Conservation (phyloP, 768 basidiomycete species). For the Serendipita sp. region DNA sequence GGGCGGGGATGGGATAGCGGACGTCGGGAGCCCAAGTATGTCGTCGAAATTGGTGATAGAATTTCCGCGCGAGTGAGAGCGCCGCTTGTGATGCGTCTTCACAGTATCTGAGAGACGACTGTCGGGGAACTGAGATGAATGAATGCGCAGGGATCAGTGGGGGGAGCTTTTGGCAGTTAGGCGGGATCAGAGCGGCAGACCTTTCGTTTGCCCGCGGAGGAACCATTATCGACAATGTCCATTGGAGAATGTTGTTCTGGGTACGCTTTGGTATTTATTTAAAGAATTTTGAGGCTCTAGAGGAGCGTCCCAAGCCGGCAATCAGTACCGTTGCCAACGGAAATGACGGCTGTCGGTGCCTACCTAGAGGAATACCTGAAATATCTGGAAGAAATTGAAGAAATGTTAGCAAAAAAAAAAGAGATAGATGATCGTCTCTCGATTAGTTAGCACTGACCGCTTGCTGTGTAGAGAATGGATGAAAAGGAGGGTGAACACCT, state of each 20-base stretch:
- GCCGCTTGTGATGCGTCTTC: background rate
- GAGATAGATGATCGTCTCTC: background rate
- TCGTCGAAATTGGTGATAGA: constrained; percentile 2
- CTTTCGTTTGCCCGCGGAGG: background rate
- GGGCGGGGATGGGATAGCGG: constrained; percentile 1
- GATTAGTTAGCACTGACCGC: background rate
- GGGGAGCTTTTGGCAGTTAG: background rate
- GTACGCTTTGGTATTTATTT: background rate
- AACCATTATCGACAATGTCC: no score
- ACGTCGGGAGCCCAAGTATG: background rate
- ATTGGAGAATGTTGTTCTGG: background rate
- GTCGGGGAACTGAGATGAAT: background rate
- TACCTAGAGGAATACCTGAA: background rate
- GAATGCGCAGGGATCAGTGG: background rate
- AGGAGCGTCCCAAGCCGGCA: background rate
- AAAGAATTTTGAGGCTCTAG: background rate
- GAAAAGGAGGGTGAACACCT: background rate
- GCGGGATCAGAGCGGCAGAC: background rate
- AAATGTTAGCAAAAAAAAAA: background rate
- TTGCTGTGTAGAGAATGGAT: background rate
- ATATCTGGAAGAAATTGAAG: background rate
- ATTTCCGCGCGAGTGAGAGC: constrained; percentile 4
- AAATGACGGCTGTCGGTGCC: background rate
- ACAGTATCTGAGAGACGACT: background rate
- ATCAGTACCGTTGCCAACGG: constrained; percentile 1